phyloP scores from a whole-genome alignment of 2,329 filamentous ascomycete species.

The Calonectria montana region DNA sequence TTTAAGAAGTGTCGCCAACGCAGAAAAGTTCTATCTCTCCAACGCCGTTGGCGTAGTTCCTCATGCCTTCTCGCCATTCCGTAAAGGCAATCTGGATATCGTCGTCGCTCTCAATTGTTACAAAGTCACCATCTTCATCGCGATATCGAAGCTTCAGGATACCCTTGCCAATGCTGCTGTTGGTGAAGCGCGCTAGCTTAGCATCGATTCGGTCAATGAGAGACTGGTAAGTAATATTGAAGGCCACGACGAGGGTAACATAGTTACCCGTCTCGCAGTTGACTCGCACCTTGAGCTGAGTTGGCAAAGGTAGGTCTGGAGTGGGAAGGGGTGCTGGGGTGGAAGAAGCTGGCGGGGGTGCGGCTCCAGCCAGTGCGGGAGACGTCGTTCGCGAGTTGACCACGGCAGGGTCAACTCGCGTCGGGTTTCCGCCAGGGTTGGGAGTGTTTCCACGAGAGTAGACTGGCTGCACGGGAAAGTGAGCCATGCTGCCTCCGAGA shows the following conservation, averaged over 20 bases:
- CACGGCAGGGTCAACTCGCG: conserved; percentile 53
- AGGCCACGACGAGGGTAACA: conserved; percentile 94
- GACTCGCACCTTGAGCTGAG: conserved; percentile 95
- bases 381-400: conserved; percentile 59
- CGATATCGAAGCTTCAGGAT: conserved; percentile 89
- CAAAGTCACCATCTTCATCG: conserved; percentile 92
- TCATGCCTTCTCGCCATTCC: conserved; percentile 84
- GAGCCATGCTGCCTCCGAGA: conserved; percentile 63
- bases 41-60: conserved; percentile 73
- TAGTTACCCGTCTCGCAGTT: conserved; percentile 88
- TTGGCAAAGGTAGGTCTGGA: conserved; percentile 66
- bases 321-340: conserved; percentile 45
- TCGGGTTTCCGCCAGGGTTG: conserved; percentile 48
- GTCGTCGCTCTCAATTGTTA: conserved; percentile 94
- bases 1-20: conserved; percentile 61
- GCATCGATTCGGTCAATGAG: conserved; percentile 96
- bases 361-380: conserved; percentile 54
- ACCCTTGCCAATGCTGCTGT: conserved; percentile 83
- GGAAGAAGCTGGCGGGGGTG: conserved; percentile 39
- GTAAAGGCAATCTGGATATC: conserved; percentile 96
- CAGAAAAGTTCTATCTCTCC: conserved; percentile 93
- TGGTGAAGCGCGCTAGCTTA: conserved; percentile 89
- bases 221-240: conserved; percentile 94
- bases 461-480: conserved; percentile 67
- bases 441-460: conserved; percentile 61